Conservation (phyloP, 1,284 basidiomycete genomes). For the Ceratobasidium sp. region DNA sequence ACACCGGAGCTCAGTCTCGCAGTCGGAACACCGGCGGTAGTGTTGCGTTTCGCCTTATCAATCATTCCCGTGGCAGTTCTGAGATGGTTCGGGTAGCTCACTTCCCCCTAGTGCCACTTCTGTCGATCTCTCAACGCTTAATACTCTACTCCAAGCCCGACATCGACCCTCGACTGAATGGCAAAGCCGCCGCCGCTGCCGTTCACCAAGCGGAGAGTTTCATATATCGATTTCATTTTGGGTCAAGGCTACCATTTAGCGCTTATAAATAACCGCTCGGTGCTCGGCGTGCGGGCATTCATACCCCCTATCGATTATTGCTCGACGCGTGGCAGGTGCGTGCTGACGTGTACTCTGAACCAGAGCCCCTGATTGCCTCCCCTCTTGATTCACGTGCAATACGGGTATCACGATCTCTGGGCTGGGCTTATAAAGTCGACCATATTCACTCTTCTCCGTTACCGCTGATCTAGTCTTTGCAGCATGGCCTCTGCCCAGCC, state of each 20-base stretch:
- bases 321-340: background rate
- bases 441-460: too few relatives aligned
- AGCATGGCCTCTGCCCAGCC: background rate
- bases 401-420: constrained; percentile 9
- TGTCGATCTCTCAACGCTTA: background rate
- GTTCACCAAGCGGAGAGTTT: constrained; percentile 12
- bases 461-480: background rate
- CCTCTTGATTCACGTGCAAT: constrained; percentile 19
- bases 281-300: constrained; percentile 9
- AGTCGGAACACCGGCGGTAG: background rate
- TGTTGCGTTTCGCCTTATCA: constrained; percentile 14
- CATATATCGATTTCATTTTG: constrained; percentile 20
- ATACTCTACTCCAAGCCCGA: background rate
- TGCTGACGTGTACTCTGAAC: constrained; percentile 14
- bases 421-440: constrained; percentile 8
- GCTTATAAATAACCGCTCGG: constrained; percentile 34
- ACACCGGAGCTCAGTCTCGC: constrained; percentile 29
- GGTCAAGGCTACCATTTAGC: background rate
- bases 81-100: constrained; percentile 7
- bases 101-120: background rate
- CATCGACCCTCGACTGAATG: constrained; percentile 26
- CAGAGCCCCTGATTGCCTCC: background rate
- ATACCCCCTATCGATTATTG: constrained; percentile 25
- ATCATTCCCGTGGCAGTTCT: background rate
- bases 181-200: background rate